Base-by-base conservation (phyloP, 2,329 filamentous ascomycete genomes). In the Colletotrichum theobromicola region DNA sequence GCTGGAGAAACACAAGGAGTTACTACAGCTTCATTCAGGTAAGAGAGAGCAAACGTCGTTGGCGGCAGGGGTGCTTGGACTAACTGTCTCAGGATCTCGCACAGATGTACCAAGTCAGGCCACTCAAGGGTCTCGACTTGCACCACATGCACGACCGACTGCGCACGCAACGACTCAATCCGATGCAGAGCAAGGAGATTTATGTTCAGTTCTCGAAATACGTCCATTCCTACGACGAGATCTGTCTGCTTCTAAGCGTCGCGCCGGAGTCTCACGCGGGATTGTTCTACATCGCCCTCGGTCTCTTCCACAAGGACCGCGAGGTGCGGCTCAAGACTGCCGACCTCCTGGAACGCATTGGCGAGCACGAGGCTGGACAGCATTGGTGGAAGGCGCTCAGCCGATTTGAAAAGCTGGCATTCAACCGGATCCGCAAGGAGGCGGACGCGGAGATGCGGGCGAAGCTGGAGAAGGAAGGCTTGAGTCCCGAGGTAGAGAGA, bases 11-110 rank as follows among this genome's bases (percentile, higher is more conserved):
- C 77, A 98, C 97, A 2, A 90, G 97, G 75, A 98, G 95, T 80
- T 99, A 99, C 82, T 98, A 97, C 85, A 95, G 94, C 78, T 98
- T 95, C 81, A 96, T 98, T 77, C 95, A 98, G 87, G 94, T 93
- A 84, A 79, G 87, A 72, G 6, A 8, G 34, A 30, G 16, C 9
- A n/a, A 13, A 34, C 18, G 28, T 42, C 18, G 5, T 10, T 13
- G 12, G 18, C 15, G 12, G 24, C 32, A 60, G 10, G n/a, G 18
- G 57, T n/a, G n/a, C 63, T 58, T 21, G 15, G 13, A 24, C 74
- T 68, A 10, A 84, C 66, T 30, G 16, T 68, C 55, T 15, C 76
- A 94, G 91, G 92, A 94, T 82, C 86, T 93, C 72, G 91, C 91
- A 42, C 90, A 92, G 77, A 81, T 93, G 16, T 93, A 93, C 81